These are phyloP conservation scores for Pseudocohnilembus persalinus DNA, from an alignment of 169 alveolate genomes.

Conservation along the genomic window DNA sequence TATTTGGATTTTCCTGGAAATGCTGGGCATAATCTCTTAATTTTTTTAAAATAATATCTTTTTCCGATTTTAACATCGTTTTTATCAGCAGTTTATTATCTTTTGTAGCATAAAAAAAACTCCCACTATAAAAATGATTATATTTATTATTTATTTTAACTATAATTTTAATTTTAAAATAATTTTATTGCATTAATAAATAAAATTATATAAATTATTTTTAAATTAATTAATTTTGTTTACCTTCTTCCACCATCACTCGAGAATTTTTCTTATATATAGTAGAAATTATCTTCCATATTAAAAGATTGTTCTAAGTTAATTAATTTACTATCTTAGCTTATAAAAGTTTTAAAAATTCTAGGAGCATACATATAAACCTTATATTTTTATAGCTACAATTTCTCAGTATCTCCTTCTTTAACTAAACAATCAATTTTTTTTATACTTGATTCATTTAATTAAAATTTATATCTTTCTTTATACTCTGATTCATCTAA, in stretches of 20 bases:
- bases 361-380: slow-evolving; percentile 27
- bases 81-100: slow-evolving; percentile 31
- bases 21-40: slow-evolving; percentile 28
- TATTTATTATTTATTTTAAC: too few relatives aligned
- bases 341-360: slow-evolving; percentile 11
- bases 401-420: neutral
- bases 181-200: too few relatives aligned
- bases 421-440: neutral
- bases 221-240: too few relatives aligned
- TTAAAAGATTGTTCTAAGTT: neutral
- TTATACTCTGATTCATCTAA: neutral
- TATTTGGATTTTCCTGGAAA: slow-evolving; percentile 13
- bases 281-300: neutral
- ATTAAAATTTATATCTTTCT: neutral
- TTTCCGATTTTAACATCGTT: slow-evolving; percentile 28
- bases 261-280: slow-evolving; percentile 16
- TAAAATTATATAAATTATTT: too few relatives aligned
- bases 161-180: too few relatives aligned
- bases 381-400: slow-evolving; percentile 8
- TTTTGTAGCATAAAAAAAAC: slow-evolving; percentile 29
- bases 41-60: slow-evolving; percentile 7
- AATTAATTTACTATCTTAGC: slow-evolving; percentile 1
- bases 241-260: slow-evolving; percentile 8
- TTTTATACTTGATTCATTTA: neutral
- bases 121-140: slow-evolving; percentile 22